Conservation (phyloP, 169 alveolate genomes). For the Eimeria tenella region DNA sequence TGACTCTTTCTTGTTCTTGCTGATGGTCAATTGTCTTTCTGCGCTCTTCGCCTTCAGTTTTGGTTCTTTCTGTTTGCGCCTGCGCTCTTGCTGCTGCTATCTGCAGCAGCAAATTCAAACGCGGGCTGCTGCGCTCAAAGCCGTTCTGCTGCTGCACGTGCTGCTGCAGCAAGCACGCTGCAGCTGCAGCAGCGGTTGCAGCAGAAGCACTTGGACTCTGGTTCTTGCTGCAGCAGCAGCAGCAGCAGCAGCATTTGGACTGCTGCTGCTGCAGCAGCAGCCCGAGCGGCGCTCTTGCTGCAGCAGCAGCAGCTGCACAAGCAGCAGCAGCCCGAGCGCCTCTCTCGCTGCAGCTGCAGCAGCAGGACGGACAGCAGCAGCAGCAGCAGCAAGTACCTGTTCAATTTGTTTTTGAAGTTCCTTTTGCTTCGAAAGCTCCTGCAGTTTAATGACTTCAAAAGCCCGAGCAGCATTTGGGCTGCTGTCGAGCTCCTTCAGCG, state of each 20-base stretch:
- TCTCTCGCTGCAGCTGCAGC: background rate
- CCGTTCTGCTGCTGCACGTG: too few species aligned
- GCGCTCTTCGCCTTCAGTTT: constrained; percentile 94
- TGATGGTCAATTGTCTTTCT: constrained; percentile 94
- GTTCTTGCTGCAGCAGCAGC: too few species aligned
- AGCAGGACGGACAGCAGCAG: too few species aligned
- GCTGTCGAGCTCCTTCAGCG: constrained; percentile 95
- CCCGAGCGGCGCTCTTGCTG: background rate
- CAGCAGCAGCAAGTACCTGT: constrained; percentile 75
- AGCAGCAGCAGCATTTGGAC: too few species aligned
- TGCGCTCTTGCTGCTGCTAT: constrained; percentile 83
- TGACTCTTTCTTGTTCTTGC: constrained; percentile 95
- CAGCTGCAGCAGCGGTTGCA: too few species aligned
- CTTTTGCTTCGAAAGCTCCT: constrained; percentile 96
- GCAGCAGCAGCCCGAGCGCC: background rate
- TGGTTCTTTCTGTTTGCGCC: constrained; percentile 87
- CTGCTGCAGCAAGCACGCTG: too few species aligned
- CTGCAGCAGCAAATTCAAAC: background rate
- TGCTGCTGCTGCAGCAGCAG: background rate
- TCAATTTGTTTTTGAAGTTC: constrained; percentile 94
- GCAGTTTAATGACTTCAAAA: constrained; percentile 95
- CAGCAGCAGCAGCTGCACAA: too few species aligned
- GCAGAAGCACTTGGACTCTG: too few species aligned
- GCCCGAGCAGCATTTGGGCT: constrained; percentile 97
- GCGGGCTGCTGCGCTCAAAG: too few species aligned